These are phyloP conservation scores for Puccinia sorghi DNA, from an alignment of 1,284 basidiomycete genomes.

Conservation along the genomic window DNA sequence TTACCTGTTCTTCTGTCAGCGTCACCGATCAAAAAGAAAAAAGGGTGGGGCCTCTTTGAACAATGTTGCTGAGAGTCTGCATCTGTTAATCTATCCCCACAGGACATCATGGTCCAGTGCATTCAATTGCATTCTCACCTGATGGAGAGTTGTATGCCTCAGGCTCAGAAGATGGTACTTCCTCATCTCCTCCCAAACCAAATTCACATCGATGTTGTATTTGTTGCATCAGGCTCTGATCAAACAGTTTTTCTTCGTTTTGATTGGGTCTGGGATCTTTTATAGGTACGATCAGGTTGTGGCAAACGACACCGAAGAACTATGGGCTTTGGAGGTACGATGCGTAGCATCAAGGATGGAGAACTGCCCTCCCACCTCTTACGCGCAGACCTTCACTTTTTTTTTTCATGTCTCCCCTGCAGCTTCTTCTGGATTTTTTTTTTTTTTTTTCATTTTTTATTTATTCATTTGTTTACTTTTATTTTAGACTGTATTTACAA, in stretches of 20 bases:
- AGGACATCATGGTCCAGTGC: conserved; percentile 92
- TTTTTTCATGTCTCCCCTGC: background rate
- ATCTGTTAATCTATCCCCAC: background rate
- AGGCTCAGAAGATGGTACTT: conserved; percentile 58
- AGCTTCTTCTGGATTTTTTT: background rate
- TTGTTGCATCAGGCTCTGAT: too few relatives aligned
- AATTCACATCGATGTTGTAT: background rate
- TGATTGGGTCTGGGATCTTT: background rate
- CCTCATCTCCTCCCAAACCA: background rate
- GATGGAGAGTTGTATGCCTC: conserved; percentile 98
- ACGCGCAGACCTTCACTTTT: background rate
- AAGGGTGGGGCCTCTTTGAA: background rate
- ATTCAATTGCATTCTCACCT: conserved; percentile 88
- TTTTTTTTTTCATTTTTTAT: background rate
- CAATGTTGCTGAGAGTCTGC: background rate
- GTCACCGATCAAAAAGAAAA: background rate
- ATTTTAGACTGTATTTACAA: background rate
- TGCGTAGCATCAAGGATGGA: conserved; percentile 12
- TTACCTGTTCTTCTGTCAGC: background rate
- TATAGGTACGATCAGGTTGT: conserved; percentile 42
- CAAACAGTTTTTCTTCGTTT: background rate
- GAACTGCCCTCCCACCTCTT: too few relatives aligned
- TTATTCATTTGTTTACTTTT: background rate
- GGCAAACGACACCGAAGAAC: conserved; percentile 48
- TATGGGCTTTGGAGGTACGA: conserved; percentile 47